phyloP scores from a whole-genome alignment of 768 basidiomycete species.

The Cystofilobasidium capitatum region DNA sequence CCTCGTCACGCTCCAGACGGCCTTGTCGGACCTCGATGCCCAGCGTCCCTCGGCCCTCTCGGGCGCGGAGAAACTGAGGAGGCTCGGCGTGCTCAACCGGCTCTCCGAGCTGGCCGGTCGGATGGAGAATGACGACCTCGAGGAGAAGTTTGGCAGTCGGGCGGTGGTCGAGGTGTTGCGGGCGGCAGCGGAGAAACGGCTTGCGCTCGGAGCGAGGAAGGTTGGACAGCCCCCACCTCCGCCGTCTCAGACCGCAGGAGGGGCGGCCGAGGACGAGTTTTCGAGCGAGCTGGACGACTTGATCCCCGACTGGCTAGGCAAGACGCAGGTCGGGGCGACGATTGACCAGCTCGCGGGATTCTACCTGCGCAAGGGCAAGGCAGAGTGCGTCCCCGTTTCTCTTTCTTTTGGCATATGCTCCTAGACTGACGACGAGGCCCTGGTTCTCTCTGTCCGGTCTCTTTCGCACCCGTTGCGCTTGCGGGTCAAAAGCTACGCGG shows the following conservation, averaged over 20 bases:
- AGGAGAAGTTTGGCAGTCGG: slow-evolving; percentile 7
- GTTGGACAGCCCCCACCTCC: too few species aligned
- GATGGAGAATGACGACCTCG: slow-evolving; percentile 3
- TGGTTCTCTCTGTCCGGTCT: not conserved
- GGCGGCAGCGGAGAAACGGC: slow-evolving; percentile 1
- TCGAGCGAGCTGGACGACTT: slow-evolving; percentile 4
- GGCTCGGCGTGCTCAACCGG: slow-evolving; percentile 17
- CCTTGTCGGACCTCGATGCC: slow-evolving; percentile 14
- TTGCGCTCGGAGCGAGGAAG: not conserved
- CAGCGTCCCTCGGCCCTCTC: not conserved
- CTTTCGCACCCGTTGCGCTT: not conserved
- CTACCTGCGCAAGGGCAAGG: slow-evolving; percentile 16
- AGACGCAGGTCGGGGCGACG: slow-evolving; percentile 12
- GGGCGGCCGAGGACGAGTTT: not conserved
- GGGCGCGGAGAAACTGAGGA: slow-evolving; percentile 10
- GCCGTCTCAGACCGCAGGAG: not conserved
- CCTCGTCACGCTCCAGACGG: not conserved
- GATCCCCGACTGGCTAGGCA: slow-evolving; percentile 15
- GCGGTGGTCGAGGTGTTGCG: slow-evolving; percentile 13
- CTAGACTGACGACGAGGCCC: not conserved
- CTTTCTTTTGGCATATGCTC: not conserved
- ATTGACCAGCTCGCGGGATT: slow-evolving; percentile 13
- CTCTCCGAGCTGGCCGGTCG: slow-evolving; percentile 16
- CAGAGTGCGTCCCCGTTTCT: slow-evolving; percentile 8
- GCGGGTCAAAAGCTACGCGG: slow-evolving; percentile 14